These are phyloP conservation scores for Sarocladiaceae sp. DNA, from an alignment of 2,329 filamentous ascomycete genomes.

Conservation along the genomic window DNA sequence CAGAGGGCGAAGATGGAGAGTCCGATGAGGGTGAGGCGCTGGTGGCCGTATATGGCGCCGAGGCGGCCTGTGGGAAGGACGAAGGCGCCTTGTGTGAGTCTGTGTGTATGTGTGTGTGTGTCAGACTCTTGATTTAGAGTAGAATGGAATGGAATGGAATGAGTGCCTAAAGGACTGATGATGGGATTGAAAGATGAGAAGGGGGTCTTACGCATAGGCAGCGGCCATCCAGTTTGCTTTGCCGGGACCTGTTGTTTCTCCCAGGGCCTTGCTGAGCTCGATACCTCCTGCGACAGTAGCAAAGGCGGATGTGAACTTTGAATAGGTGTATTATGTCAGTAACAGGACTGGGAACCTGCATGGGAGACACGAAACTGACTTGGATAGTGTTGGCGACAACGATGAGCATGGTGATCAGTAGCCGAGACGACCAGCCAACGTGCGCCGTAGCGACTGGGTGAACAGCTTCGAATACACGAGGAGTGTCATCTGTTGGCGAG, in stretches of 20 bases:
- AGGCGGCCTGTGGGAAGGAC: constrained; percentile 46
- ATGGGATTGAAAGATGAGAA: not conserved
- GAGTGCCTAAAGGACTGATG: not conserved
- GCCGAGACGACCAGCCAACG: not conserved
- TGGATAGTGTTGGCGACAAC: not conserved
- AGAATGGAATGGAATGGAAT: not conserved
- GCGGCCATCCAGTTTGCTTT: constrained; percentile 34
- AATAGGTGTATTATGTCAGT: not conserved
- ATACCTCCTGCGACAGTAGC: constrained; percentile 23
- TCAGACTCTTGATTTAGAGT: not conserved
- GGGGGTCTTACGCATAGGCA: constrained; percentile 25
- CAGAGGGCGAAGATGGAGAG: constrained; percentile 35
- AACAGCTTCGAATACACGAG: not conserved
- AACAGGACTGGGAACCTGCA: not conserved
- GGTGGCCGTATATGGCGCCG: constrained; percentile 47
- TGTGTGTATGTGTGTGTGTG: constrained; percentile 14
- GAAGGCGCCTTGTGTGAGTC: constrained; percentile 44
- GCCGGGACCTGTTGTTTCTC: constrained; percentile 20
- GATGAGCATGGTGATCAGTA: not conserved
- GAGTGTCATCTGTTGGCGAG: not conserved
- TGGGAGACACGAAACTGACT: not conserved
- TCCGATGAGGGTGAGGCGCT: constrained; percentile 38
- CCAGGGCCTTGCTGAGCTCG: constrained; percentile 20
- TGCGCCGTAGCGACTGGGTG: not conserved
- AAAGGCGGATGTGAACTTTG: constrained; percentile 23